A percentile compares a stretch with the other conserved stretches of the same genome.
These are phyloP conservation scores for Nymphaea thermarum DNA, from an alignment of 164 flowering plant genomes.

Conservation along the genomic window DNA sequence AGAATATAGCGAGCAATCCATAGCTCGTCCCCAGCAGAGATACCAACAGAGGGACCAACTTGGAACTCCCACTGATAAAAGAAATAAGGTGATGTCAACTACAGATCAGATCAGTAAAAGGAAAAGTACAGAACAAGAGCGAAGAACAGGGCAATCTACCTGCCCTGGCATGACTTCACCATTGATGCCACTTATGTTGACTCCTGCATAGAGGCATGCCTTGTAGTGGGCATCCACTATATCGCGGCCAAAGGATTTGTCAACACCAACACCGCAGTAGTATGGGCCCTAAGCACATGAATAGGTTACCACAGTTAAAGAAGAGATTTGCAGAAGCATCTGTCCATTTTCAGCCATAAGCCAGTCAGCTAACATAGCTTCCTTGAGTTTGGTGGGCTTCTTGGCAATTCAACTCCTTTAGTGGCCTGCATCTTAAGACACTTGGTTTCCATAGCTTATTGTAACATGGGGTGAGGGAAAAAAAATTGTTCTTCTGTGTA, in stretches of 20 bases:
- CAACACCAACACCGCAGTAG: constrained; percentile 34
- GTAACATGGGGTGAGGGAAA: no score
- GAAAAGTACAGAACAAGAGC: neutral
- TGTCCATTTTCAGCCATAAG: no score
- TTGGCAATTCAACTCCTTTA: no score
- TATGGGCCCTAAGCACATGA: constrained; percentile 27
- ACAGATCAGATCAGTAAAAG: neutral
- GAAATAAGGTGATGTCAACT: neutral
- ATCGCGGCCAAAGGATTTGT: constrained; percentile 35
- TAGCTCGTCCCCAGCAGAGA: constrained; percentile 72
- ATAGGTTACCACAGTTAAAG: no score
- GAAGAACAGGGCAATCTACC: constrained; percentile 6
- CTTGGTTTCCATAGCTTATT: no score
- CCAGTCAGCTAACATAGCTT: no score
- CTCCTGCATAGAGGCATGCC: constrained; percentile 41
- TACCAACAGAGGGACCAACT: constrained; percentile 83
- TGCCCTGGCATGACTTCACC: constrained; percentile 52
- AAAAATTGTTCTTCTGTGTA: no score
- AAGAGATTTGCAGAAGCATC: no score
- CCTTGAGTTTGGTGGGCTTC: no score
- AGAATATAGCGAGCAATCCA: constrained; percentile 88
- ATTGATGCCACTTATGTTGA: constrained; percentile 40
- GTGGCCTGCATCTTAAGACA: no score
- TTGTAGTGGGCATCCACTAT: constrained; percentile 41
- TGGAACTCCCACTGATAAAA: constrained; percentile 80